Percentiles rank a stretch among this genome's conserved stretches.
Evolutionary conservation across 2,329 filamentous ascomycete species (phyloP).

Genomic region (Ilyonectria sp.): DNA sequence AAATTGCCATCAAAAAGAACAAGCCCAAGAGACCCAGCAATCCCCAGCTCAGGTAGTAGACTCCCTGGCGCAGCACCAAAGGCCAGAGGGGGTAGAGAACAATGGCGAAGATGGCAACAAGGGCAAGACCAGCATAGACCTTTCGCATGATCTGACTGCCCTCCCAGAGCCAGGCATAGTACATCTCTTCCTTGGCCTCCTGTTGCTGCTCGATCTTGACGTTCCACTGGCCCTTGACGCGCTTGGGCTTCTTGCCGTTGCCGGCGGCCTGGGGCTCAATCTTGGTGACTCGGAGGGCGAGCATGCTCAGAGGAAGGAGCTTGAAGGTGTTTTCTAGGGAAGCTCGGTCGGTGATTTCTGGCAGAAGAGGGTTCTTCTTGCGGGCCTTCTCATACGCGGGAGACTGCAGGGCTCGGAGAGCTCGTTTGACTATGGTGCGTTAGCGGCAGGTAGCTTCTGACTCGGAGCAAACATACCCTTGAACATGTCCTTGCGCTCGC

Average conservation of each 20-base stretch:
- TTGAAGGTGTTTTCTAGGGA: conserved; percentile 96
- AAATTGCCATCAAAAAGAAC: conserved; percentile 98
- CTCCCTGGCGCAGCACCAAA: conserved; percentile 88
- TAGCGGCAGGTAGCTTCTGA: conserved; percentile 12
- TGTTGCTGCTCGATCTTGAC: conserved; percentile 97
- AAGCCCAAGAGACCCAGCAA: conserved; percentile 90
- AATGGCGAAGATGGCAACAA: conserved; percentile 86
- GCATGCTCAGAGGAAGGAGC: conserved; percentile 92
- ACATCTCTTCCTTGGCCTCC: conserved; percentile 87
- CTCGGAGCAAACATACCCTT: conserved; percentile 73
- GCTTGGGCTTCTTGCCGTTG: conserved; percentile 81
- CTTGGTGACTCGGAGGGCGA: conserved; percentile 92
- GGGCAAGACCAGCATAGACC: conserved; percentile 87
- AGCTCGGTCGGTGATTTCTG: conserved; percentile 88
- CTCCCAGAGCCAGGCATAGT: conserved; percentile 98
- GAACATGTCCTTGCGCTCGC: conserved; percentile 98
- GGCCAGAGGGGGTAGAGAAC: conserved; percentile 99
- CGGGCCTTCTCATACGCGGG: conserved; percentile 91
- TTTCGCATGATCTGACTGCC: conserved; percentile 95
- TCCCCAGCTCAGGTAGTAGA: conserved; percentile 97
- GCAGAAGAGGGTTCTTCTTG: conserved; percentile 90
- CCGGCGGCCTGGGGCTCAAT: conserved; percentile 75
- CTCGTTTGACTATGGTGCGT: conserved; percentile 84
- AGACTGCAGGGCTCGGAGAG: conserved; percentile 89
- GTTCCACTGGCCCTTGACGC: conserved; percentile 95